Conservation (phyloP, 2,329 filamentous ascomycete genomes). For the Metarhizium album region DNA sequence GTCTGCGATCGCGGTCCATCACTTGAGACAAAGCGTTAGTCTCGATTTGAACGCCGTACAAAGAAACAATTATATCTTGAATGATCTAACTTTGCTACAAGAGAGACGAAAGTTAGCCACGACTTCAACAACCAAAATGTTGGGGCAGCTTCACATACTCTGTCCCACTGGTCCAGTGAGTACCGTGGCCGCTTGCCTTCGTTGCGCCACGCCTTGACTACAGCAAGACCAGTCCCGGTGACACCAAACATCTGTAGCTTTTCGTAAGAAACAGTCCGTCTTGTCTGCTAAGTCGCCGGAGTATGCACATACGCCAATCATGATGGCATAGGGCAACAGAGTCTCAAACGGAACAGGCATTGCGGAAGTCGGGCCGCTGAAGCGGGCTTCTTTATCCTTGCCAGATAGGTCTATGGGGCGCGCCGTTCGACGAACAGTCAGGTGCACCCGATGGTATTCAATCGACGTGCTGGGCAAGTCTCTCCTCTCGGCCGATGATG, state of each 20-base stretch:
- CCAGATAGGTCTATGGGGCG: background rate
- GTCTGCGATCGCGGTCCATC: slow-evolving; percentile 54
- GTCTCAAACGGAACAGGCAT: slow-evolving; percentile 58
- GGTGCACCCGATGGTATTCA: background rate
- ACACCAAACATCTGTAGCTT: slow-evolving; percentile 50
- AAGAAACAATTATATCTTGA: background rate
- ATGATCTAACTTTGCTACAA: slow-evolving; percentile 41
- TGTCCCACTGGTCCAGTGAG: slow-evolving; percentile 53
- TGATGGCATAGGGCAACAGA: slow-evolving; percentile 54
- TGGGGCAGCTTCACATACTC: slow-evolving; percentile 28
- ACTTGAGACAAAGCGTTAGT: slow-evolving; percentile 30
- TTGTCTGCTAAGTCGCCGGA: slow-evolving; percentile 3
- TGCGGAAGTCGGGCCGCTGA: slow-evolving; percentile 18
- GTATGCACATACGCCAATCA: slow-evolving; percentile 40
- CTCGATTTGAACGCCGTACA: background rate
- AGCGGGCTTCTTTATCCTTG: slow-evolving; percentile 15
- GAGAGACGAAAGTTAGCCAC: slow-evolving; percentile 21
- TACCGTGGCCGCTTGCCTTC: slow-evolving; percentile 50
- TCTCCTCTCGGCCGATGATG: background rate
- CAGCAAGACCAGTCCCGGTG: slow-evolving; percentile 46
- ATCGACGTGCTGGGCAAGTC: slow-evolving; percentile 3
- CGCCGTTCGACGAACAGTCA: background rate
- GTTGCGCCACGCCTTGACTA: slow-evolving; percentile 46
- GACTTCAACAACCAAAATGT: background rate
- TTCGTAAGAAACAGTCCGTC: background rate